Evolutionary conservation across 106 monocot species (phyloP).

Genomic region (Allium cepa): DNA sequence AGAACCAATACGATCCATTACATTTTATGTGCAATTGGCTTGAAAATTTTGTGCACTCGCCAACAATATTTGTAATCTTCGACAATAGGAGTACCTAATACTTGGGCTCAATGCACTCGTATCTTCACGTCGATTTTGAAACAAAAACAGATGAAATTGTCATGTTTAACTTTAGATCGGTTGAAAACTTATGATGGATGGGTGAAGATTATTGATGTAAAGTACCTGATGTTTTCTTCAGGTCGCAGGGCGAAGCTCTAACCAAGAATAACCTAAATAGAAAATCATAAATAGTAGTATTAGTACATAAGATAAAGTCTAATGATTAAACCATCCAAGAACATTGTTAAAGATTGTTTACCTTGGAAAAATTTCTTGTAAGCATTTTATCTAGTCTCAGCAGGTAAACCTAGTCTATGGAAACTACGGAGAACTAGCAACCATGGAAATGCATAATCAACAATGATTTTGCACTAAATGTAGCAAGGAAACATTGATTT

Average conservation of each 20-base stretch:
- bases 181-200: neutral
- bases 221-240: conserved; percentile 95
- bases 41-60: conserved; percentile 47
- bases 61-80: conserved; percentile 91
- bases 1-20: too few relatives aligned
- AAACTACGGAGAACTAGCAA: neutral
- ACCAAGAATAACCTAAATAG: conserved; percentile 67
- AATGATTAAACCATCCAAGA: too few relatives aligned
- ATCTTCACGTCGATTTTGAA: conserved; percentile 34
- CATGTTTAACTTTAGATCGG: neutral
- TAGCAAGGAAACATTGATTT: too few relatives aligned
- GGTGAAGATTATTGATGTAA: neutral
- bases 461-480: too few relatives aligned
- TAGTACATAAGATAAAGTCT: neutral
- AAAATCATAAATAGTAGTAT: neutral
- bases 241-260: conserved; percentile 79
- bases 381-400: too few relatives aligned
- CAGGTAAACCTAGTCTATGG: too few relatives aligned
- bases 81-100: conserved; percentile 73
- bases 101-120: conserved; percentile 90
- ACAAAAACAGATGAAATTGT: neutral
- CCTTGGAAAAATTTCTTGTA: too few relatives aligned
- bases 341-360: too few relatives aligned
- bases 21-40: conserved; percentile 9
- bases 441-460: neutral